Conservation (phyloP, 805 yeast species). For the Yarrowia sp. region DNA sequence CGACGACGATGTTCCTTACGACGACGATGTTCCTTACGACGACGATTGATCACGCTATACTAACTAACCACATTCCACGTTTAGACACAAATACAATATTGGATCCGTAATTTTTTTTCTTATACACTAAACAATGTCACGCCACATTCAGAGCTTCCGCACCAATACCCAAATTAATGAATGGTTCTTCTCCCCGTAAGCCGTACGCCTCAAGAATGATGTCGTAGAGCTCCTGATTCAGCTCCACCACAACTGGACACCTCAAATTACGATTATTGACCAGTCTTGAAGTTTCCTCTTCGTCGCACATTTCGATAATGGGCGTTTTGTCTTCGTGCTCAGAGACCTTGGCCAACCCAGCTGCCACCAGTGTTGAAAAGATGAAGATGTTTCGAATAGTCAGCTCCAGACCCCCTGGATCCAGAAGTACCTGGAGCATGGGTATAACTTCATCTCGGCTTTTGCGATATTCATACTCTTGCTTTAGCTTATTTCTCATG, state of each 20-base stretch:
- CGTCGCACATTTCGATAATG: not conserved
- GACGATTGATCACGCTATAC: no score
- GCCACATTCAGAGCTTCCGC: no score
- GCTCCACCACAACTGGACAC: not conserved
- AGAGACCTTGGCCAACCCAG: not conserved
- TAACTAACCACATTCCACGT: no score
- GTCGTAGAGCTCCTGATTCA: not conserved
- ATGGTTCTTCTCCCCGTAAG: not conserved
- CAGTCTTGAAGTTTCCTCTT: not conserved
- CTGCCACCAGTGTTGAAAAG: slow-evolving; percentile 13
- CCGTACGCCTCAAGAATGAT: not conserved
- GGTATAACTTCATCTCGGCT: not conserved
- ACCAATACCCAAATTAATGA: slow-evolving; percentile 2
- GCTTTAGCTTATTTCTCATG: not conserved
- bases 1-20: no score
- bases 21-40: no score
- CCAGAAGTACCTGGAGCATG: not conserved
- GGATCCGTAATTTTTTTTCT: no score
- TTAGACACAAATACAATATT: no score
- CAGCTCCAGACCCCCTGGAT: not conserved
- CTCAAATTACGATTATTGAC: not conserved
- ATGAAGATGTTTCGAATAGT: slow-evolving; percentile 8
- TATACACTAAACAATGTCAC: no score
- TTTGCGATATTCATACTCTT: not conserved
- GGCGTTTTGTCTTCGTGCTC: not conserved